A percentile compares a stretch with the other conserved stretches of the same genome.
These are phyloP conservation scores for Solanum piurae DNA, from an alignment of 257 asterid species.

Conservation along the genomic window DNA sequence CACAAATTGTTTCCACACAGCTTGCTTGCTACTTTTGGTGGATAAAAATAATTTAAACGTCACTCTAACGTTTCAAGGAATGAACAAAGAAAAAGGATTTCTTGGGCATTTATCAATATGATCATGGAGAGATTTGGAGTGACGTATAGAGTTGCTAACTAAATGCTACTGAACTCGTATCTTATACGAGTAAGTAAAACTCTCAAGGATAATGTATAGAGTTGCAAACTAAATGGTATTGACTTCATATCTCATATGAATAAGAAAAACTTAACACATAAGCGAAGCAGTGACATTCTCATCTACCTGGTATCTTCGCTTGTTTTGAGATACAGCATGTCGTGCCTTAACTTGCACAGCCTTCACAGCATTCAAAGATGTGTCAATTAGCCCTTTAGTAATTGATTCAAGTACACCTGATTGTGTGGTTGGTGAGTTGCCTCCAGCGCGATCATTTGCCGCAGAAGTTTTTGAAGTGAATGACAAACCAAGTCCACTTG, in stretches of 20 bases:
- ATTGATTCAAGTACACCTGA: conserved; percentile 68
- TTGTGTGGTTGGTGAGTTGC: conserved; percentile 37
- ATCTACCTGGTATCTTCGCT: conserved; percentile 92
- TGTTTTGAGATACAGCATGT: conserved; percentile 88
- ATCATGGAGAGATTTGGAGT: background rate
- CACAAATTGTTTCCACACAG: background rate
- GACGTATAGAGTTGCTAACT: background rate
- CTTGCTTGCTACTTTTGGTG: background rate
- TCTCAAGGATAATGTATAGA: background rate
- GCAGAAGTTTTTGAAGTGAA: conserved; percentile 33
- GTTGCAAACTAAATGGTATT: background rate
- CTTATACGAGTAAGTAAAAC: background rate
- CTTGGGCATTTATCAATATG: background rate
- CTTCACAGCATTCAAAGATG: conserved; percentile 83
- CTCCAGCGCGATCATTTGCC: conserved; percentile 33
- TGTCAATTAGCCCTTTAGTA: conserved; percentile 79
- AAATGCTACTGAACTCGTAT: background rate
- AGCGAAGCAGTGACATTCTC: background rate
- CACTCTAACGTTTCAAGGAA: background rate
- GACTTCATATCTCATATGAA: background rate
- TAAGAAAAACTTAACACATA: background rate
- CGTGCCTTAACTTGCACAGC: conserved; percentile 97
- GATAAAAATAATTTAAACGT: background rate
- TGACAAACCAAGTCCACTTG: conserved; percentile 73
- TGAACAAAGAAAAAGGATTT: background rate